A percentile compares a stretch with the other conserved stretches of the same genome.
Conservation (phyloP, 169 alveolate genomes). For the Plasmodium berghei region DNA sequence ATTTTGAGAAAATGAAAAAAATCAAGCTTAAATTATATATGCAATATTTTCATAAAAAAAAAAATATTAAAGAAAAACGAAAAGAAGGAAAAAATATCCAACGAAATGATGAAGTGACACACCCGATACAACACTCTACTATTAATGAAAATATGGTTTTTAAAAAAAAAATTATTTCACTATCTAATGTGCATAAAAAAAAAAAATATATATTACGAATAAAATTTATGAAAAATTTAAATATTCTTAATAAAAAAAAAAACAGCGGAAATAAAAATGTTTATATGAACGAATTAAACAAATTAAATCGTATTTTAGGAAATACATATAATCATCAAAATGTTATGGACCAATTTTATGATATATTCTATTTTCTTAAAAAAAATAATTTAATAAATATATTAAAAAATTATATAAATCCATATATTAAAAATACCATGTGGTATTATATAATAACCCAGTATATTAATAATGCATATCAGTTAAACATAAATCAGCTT, state of each 20-base stretch:
- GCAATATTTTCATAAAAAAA: conserved; percentile 24
- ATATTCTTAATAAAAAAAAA: conserved; percentile 45
- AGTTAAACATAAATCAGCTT: conserved; percentile 1
- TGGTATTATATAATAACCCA: conserved; percentile 57
- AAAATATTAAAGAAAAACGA: neutral
- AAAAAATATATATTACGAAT: conserved; percentile 33
- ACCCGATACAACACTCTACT: too few relatives aligned
- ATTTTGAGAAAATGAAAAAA: conserved; percentile 20
- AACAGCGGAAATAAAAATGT: conserved; percentile 56
- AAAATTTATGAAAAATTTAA: conserved; percentile 15
- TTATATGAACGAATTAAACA: conserved; percentile 47
- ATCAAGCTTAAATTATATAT: conserved; percentile 21
- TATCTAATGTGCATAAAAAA: neutral
- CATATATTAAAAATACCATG: conserved; percentile 47
- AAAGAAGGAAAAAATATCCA: neutral
- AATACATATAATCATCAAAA: conserved; percentile 2
- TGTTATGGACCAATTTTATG: conserved; percentile 3
- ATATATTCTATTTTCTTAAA: conserved; percentile 24
- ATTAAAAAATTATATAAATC: conserved; percentile 32
- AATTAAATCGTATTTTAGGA: conserved; percentile 70
- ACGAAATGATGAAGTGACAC: too few relatives aligned
- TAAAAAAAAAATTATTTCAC: neutral
- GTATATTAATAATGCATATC: conserved; percentile 32
- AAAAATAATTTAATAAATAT: conserved; percentile 16
- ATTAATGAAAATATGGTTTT: neutral